Evolutionary conservation across 2,329 filamentous ascomycete species (phyloP), one percentile per base, ranked within the genome.

Genomic region (Phaeoacremonium minimum): DNA sequence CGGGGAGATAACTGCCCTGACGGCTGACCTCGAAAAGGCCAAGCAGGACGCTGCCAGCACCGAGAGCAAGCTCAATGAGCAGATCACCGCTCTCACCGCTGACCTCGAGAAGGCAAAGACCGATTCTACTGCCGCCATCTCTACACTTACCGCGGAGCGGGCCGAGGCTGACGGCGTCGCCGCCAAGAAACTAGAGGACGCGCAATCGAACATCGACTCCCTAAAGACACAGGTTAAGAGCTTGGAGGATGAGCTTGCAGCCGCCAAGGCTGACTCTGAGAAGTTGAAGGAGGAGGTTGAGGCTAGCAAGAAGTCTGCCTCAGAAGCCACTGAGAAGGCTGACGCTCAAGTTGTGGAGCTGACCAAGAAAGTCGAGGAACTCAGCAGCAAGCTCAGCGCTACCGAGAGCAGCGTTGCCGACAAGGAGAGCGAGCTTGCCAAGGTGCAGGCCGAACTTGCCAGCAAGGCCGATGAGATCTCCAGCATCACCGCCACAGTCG

Each of bases 101-200:
- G 36, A 38, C 15, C 30, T 38, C 15, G 36, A 38, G 12, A 17
- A 30, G 8, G 18, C 36, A 13, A 38, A 38, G 36, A n/a, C n/a
- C n/a, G 19, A 38, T 30, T 20, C 36, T 26, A 22, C 36, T n/a
- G 20, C 36, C 13, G 17, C 17, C 16, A n/a, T n/a, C n/a, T n/a
- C n/a, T n/a, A n/a, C n/a, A n/a, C n/a, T n/a, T n/a, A n/a, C n/a
- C n/a, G n/a, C n/a, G n/a, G 30, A 38, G 36, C 18, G 15, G 22
- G 36, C 32, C 22, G 36, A 30, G 31, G 32, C 36, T 15, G 17
- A 18, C 11, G 19, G 29, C 13, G 15, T n/a, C 13, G 14, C 34
- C 14, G 15, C 20, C 28, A 36, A 36, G 15, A 9, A 15, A 13
- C 11, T 17, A 6, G 28, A 36, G 20, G 13, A 20, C 14, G 34